Evolutionary conservation across 2,329 filamentous ascomycete species (phyloP).

Genomic region (Aspergillus japonicus): DNA sequence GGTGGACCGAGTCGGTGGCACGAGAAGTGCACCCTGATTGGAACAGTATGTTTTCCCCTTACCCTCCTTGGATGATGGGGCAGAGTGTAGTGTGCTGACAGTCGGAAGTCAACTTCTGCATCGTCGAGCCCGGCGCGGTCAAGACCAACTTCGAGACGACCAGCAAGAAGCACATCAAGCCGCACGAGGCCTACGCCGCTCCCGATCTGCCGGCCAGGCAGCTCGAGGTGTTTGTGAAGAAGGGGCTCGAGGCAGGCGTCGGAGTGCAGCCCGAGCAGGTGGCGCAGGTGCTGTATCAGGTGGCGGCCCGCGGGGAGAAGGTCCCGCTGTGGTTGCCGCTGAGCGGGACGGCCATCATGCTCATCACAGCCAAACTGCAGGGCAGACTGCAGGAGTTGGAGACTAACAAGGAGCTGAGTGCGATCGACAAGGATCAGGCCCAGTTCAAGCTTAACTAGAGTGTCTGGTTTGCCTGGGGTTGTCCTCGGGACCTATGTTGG

Average conservation of each 20-base stretch:
- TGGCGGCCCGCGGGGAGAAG: slow-evolving; percentile 1
- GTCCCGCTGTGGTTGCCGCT: slow-evolving; percentile 1
- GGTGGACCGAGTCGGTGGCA: slow-evolving; percentile 21
- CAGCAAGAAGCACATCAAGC: neutral
- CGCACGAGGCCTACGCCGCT: neutral
- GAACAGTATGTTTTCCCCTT: slow-evolving; percentile 16
- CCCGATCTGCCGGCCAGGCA: neutral
- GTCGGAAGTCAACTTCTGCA: slow-evolving; percentile 38
- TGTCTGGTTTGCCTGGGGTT: no score
- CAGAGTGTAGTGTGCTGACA: no score
- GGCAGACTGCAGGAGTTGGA: neutral
- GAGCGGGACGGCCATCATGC: neutral
- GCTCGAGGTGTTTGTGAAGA: neutral
- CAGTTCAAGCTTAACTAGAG: neutral
- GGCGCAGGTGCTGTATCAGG: neutral
- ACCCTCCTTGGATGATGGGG: no score
- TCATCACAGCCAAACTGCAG: neutral
- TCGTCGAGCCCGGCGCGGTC: slow-evolving; percentile 44
- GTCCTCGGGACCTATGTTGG: no score
- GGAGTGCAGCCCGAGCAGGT: neutral
- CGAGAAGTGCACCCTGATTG: slow-evolving; percentile 21
- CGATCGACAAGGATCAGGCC: neutral
- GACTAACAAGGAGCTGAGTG: neutral
- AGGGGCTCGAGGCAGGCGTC: neutral
- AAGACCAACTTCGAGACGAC: slow-evolving; percentile 37